Evolutionary conservation across 1,284 basidiomycete genomes (phyloP), one percentile per base, ranked within the genome.

Genomic region (Sporisorium iseilematis-ciliati): DNA sequence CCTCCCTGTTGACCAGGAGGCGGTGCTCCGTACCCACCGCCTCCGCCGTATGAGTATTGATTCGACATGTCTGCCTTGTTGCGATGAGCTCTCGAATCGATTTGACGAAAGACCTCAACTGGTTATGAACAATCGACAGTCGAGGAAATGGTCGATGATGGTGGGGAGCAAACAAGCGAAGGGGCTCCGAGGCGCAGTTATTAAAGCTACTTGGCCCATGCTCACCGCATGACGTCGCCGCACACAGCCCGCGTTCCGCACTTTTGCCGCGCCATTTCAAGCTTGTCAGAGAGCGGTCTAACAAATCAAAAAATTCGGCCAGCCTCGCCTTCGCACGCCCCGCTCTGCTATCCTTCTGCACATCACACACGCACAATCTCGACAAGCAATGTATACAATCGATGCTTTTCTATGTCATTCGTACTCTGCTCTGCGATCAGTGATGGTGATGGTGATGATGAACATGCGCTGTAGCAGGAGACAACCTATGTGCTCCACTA

Each of bases 21-120:
- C 12, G 73, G 69, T 6, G 77, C 78, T 16, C 68, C 64, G 16
- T 65, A 63, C 20, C 76, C 73, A 40, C 65, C 72, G 6, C 68
- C 61, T 1, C 58, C 63, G 20, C 50, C 57, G 57, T 78, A 78
- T 14, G 77, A 78, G 54, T 78, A 78, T 52, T 78, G 77, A 23
- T 72, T 59, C 20, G 74, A 77, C 77, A 78, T 78, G 6, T 1
- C 31, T 18, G 16, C 16, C n/a, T 42, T 10, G 41, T n/a, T 42
- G 41, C 41, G n/a, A 42, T 20, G 41, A 42, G 41, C 18, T 7
- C 41, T 20, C 16, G 11, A 16, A 38, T 48, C 4, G 26, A 29
- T 16, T 6, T 26, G 23, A 10, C 31, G 35, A 38, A 38, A 38
- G 35, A 38, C 35, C 14, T 16, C 35, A 12, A 14, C 35, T 14